Percentiles rank a stretch among this genome's conserved stretches.
These are phyloP conservation scores for Debaryomycetaceae sp. DNA, from an alignment of 1,139 yeast species.

Conservation along the genomic window DNA sequence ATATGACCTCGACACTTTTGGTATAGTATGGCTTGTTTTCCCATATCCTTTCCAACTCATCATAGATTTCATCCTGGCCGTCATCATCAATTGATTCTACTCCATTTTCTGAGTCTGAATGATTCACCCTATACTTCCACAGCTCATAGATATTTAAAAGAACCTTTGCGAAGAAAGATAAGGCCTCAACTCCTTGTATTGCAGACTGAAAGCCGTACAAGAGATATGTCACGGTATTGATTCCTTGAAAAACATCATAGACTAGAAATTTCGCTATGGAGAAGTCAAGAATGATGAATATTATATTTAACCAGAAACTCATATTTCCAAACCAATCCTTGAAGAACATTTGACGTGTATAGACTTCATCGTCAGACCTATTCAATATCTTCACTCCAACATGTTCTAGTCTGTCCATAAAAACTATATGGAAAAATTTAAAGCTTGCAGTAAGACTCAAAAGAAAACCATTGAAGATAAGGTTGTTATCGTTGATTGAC, in stretches of 20 bases:
- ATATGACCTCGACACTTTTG: slow-evolving; percentile 54
- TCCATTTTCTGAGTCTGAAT: slow-evolving; percentile 5
- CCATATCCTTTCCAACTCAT: slow-evolving; percentile 61
- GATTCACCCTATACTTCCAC: slow-evolving; percentile 19
- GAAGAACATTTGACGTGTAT: slow-evolving; percentile 28
- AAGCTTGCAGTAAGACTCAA: slow-evolving; percentile 47
- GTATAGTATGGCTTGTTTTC: slow-evolving; percentile 64
- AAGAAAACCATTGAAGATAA: slow-evolving; percentile 46
- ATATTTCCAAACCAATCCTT: slow-evolving; percentile 13
- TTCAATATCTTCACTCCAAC: slow-evolving; percentile 34
- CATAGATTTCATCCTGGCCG: slow-evolving; percentile 24
- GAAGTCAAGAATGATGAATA: slow-evolving; percentile 49
- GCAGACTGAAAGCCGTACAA: slow-evolving; percentile 78
- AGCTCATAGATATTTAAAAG: slow-evolving; percentile 58
- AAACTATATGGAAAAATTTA: slow-evolving; percentile 73
- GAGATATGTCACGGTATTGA: slow-evolving; percentile 49
- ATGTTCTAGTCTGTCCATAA: slow-evolving; percentile 60
- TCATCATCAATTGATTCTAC: slow-evolving; percentile 20
- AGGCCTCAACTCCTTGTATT: slow-evolving; percentile 54
- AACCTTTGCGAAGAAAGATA: slow-evolving; percentile 47
- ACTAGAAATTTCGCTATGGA: slow-evolving; percentile 53
- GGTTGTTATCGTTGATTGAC: slow-evolving; percentile 56
- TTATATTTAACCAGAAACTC: slow-evolving; percentile 29
- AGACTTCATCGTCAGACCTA: slow-evolving; percentile 26
- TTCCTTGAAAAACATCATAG: slow-evolving; percentile 53